Conservation (phyloP, 345 rosid species). For the Toxicodendron radicans region DNA sequence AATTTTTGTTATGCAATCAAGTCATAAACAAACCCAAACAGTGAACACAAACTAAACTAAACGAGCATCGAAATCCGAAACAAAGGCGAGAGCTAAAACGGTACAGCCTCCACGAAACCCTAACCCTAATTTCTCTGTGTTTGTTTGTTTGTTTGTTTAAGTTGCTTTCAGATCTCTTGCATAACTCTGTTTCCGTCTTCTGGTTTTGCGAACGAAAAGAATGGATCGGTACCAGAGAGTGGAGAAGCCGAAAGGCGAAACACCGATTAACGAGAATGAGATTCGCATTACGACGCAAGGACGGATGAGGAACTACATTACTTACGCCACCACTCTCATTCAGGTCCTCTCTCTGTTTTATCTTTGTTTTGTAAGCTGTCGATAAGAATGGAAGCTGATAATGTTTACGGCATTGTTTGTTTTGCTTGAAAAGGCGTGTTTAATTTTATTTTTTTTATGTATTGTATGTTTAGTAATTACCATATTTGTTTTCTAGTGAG, state of each 20-base stretch:
- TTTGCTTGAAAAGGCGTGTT: neutral
- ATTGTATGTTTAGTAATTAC: too few species aligned
- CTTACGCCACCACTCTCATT: conserved; percentile 38
- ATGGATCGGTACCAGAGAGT: conserved; percentile 39
- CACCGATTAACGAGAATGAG: conserved; percentile 38
- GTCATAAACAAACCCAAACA: too few species aligned
- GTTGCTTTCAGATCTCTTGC: neutral
- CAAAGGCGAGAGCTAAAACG: neutral
- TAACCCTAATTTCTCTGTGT: neutral
- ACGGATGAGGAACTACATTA: conserved; percentile 39
- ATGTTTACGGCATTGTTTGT: neutral
- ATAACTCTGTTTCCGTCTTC: neutral
- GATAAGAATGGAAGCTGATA: neutral
- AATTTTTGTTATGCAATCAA: too few species aligned
- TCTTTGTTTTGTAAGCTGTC: neutral
- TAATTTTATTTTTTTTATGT: too few species aligned
- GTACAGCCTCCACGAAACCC: neutral
- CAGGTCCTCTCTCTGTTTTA: conserved; percentile 17
- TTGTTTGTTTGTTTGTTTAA: neutral
- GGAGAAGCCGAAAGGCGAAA: conserved; percentile 31
- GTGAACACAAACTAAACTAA: neutral
- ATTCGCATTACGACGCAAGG: conserved; percentile 45
- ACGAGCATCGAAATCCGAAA: neutral
- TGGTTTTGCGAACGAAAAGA: neutral
- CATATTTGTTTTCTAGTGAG: neutral